Evolutionary conservation across 768 basidiomycete genomes (phyloP).

Genomic region (Rhizopogon rudus): DNA sequence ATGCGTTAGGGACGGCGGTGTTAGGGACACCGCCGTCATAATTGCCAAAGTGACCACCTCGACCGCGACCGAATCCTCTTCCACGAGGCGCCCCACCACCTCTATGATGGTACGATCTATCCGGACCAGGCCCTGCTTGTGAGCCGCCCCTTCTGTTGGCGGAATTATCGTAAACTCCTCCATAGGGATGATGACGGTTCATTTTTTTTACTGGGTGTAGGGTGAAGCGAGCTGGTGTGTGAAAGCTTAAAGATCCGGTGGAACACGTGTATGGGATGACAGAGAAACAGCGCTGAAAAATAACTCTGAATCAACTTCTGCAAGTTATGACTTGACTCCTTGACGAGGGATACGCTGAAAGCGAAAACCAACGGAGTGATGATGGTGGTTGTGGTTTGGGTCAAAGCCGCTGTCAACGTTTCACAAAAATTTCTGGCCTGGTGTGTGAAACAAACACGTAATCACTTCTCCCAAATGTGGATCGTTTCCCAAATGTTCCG

Average conservation of each 20-base stretch:
- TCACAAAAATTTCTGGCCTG: constrained; percentile 26
- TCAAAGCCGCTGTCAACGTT: constrained; percentile 8
- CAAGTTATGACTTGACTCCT: constrained; percentile 17
- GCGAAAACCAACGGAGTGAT: constrained; percentile 12
- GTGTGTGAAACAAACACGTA: constrained; percentile 27
- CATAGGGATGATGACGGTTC: constrained; percentile 91
- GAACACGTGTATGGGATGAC: not conserved
- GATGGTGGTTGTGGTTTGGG: constrained; percentile 33
- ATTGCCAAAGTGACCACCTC: constrained; percentile 43
- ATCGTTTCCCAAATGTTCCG: constrained; percentile 5
- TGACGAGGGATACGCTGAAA: constrained; percentile 12
- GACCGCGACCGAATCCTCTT: constrained; percentile 48
- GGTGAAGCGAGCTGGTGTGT: not conserved
- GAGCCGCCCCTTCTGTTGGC: constrained; percentile 60
- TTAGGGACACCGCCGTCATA: constrained; percentile 50
- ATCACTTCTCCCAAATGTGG: constrained; percentile 6
- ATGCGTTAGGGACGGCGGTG: constrained; percentile 28
- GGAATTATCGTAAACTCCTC: constrained; percentile 51
- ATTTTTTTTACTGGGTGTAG: constrained; percentile 33
- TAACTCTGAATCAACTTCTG: constrained; percentile 18
- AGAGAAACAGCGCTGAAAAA: not conserved
- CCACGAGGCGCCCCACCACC: constrained; percentile 45
- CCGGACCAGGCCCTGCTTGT: constrained; percentile 63
- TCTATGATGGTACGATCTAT: constrained; percentile 64
- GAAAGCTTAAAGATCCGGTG: constrained; percentile 2